Percentiles rank a stretch among this genome's conserved stretches.
These are phyloP conservation scores for Candida sp. DNA, from an alignment of 1,139 yeast genomes.

Conservation along the genomic window DNA sequence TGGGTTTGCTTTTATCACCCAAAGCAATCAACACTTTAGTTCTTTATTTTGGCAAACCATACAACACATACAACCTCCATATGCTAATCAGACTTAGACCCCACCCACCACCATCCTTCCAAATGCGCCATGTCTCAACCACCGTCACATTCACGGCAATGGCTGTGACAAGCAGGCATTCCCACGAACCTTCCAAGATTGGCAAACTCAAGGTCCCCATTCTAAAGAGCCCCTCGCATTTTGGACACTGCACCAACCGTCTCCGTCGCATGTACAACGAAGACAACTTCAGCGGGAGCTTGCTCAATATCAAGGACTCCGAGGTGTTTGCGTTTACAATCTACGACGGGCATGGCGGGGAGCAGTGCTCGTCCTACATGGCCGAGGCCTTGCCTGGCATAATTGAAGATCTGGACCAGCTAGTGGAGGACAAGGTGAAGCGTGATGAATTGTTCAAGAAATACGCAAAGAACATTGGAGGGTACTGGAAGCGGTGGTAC, in stretches of 20 bases:
- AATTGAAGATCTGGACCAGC: constrained; percentile 49
- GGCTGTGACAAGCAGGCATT: constrained; percentile 17
- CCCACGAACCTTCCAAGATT: constrained; percentile 18
- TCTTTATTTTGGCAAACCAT: too few relatives aligned
- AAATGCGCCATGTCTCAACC: constrained; percentile 20
- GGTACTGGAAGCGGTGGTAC: constrained; percentile 88
- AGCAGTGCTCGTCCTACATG: constrained; percentile 68
- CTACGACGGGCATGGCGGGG: constrained; percentile 96
- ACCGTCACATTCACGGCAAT: constrained; percentile 32
- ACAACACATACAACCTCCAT: neutral
- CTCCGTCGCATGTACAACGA: constrained; percentile 82
- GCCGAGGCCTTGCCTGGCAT: constrained; percentile 54
- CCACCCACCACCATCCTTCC: neutral
- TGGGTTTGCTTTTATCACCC: neutral
- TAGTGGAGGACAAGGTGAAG: constrained; percentile 27
- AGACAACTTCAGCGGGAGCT: constrained; percentile 70
- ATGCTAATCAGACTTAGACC: constrained; percentile 1
- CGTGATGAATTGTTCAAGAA: constrained; percentile 46
- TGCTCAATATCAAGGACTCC: constrained; percentile 20
- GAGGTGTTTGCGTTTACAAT: constrained; percentile 66
- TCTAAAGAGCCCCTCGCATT: constrained; percentile 70
- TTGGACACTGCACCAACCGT: constrained; percentile 82
- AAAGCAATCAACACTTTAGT: too few relatives aligned
- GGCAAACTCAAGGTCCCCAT: constrained; percentile 53
- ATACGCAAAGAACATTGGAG: constrained; percentile 68